Percentiles rank a stretch among this genome's conserved stretches.
phyloP scores from a whole-genome alignment of 345 rosid species.

The Microcos paniculata region DNA sequence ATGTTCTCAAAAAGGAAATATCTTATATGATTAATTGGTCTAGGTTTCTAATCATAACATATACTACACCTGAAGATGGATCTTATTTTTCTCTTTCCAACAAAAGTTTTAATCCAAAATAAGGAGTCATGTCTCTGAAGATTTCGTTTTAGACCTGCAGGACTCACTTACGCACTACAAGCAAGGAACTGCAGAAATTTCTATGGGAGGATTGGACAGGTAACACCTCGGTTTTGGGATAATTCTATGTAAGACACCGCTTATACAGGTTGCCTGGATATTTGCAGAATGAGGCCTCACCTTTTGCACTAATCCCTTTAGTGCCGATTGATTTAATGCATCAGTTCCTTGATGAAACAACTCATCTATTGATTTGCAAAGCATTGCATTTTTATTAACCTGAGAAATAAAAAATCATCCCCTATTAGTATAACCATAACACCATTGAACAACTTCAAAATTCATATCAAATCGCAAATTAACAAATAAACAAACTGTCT shows the following conservation, averaged over 20 bases:
- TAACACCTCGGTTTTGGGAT: background rate
- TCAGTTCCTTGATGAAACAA: conserved; percentile 55
- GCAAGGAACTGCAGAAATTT: background rate
- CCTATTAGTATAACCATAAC: background rate
- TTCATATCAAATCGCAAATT: background rate
- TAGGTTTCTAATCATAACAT: background rate
- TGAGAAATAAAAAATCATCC: conserved; percentile 22
- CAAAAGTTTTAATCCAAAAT: background rate
- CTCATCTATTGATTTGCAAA: conserved; percentile 74
- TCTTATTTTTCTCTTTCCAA: background rate
- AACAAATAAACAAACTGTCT: background rate
- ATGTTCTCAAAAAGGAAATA: background rate
- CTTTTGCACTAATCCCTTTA: conserved; percentile 58
- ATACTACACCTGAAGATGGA: background rate
- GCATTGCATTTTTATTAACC: conserved; percentile 81
- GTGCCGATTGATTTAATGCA: conserved; percentile 47
- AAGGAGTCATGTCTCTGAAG: conserved; percentile 11
- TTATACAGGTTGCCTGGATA: background rate
- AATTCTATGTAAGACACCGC: background rate
- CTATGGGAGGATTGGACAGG: background rate
- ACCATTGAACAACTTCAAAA: background rate
- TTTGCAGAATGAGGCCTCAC: conserved; percentile 33
- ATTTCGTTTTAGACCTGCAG: background rate
- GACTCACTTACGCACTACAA: background rate
- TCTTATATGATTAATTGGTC: background rate